phyloP scores from a whole-genome alignment of 2,329 filamentous ascomycete species.

The Fusarium sp. region DNA sequence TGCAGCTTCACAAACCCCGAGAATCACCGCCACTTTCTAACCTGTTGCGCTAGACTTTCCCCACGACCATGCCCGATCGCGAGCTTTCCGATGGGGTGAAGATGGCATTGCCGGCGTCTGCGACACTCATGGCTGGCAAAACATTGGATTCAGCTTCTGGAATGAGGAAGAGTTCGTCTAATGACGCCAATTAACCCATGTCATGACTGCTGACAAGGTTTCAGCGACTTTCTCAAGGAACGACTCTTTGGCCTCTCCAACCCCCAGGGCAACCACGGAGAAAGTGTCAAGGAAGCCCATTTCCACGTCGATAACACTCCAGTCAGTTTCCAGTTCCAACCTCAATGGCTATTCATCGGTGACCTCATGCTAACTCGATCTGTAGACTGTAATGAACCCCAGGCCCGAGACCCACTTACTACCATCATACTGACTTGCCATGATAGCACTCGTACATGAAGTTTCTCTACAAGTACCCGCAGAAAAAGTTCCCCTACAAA shows the following conservation, averaged over 20 bases:
- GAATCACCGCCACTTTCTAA: constrained; percentile 23
- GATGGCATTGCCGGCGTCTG: constrained; percentile 95
- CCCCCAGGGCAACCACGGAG: constrained; percentile 95
- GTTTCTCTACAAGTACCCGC: constrained; percentile 96
- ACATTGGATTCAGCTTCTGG: constrained; percentile 97
- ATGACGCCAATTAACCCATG: background rate
- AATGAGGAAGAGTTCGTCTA: constrained; percentile 84
- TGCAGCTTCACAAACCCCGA: constrained; percentile 40
- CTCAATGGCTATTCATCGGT: background rate
- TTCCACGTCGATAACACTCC: constrained; percentile 97
- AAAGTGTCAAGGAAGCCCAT: constrained; percentile 95
- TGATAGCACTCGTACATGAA: constrained; percentile 97
- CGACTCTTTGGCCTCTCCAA: constrained; percentile 94
- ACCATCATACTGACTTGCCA: constrained; percentile 22
- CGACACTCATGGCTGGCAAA: constrained; percentile 88
- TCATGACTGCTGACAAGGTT: constrained; percentile 50
- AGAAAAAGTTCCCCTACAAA: constrained; percentile 89
- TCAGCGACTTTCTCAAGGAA: constrained; percentile 90
- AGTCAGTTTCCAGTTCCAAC: constrained; percentile 47
- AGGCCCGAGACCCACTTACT: background rate
- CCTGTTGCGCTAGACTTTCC: constrained; percentile 75
- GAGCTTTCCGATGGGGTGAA: constrained; percentile 94
- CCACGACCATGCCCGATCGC: constrained; percentile 87
- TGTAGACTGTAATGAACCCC: constrained; percentile 55
- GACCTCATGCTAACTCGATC: constrained; percentile 35